Percentiles rank a stretch among this genome's conserved stretches.
Evolutionary conservation across 140 eudicot species (phyloP).

Genomic region (Erigeron philadelphicus): DNA sequence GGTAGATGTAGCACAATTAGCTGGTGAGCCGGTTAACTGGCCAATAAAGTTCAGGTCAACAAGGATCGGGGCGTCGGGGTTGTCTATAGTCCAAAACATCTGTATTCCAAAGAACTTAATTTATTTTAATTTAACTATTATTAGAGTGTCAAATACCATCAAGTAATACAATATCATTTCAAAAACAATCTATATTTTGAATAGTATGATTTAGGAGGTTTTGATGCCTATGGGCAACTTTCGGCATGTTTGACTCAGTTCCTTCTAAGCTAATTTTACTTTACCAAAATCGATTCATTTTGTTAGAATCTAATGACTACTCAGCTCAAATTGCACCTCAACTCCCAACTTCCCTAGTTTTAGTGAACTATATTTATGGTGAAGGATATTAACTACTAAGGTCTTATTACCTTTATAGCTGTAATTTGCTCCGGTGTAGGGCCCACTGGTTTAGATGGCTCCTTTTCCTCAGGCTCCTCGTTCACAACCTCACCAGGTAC

Average conservation of each 20-base stretch:
- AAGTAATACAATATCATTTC: not conserved
- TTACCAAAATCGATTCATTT: not conserved
- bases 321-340: not conserved
- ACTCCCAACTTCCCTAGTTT: not conserved
- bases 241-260: too few relatives aligned
- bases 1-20: not conserved
- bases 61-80: not conserved
- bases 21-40: not conserved
- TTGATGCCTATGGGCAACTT: too few relatives aligned
- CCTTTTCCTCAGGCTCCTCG: conserved; percentile 70
- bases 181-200: not conserved
- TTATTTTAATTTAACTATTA: too few relatives aligned
- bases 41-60: not conserved
- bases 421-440: conserved; percentile 94
- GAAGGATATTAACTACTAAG: conserved; percentile 2
- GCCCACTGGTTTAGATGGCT: conserved; percentile 62
- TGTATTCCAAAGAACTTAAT: not conserved
- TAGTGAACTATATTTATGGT: not conserved
- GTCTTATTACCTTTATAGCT: conserved; percentile 73
- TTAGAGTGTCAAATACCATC: too few relatives aligned
- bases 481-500: conserved; percentile 74
- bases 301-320: conserved; percentile 5
- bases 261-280: too few relatives aligned
- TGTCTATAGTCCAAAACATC: not conserved
- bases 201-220: not conserved